Conservation (phyloP, 192 early-diverging fungal species). For the Coemansia sp. region DNA sequence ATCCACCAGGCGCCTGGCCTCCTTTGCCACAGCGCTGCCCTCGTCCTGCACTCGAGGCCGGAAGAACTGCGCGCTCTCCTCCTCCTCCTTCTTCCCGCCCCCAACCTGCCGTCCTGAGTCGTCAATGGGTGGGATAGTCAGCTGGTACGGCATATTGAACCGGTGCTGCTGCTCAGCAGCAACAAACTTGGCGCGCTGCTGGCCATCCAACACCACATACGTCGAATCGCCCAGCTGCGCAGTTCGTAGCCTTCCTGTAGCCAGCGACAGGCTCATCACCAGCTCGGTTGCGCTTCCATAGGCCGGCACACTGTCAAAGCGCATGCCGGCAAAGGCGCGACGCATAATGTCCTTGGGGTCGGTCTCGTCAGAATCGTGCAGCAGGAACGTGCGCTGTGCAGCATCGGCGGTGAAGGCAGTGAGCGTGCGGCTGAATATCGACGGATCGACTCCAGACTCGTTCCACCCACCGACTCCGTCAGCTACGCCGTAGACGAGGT, state of each 20-base stretch:
- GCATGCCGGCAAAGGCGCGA: slow-evolving; percentile 45
- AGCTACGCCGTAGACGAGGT: slow-evolving; percentile 44
- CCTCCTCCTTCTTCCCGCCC: neutral
- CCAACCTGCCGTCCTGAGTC: neutral
- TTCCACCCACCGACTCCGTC: slow-evolving; percentile 56
- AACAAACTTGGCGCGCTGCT: slow-evolving; percentile 25
- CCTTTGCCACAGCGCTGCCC: neutral
- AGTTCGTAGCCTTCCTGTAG: slow-evolving; percentile 20
- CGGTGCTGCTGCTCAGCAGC: slow-evolving; percentile 52
- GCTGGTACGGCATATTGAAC: slow-evolving; percentile 53
- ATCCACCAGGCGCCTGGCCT: slow-evolving; percentile 11
- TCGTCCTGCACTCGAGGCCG: slow-evolving; percentile 17
- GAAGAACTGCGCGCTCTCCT: slow-evolving; percentile 39
- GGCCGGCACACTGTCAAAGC: slow-evolving; percentile 30
- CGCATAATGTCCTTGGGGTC: slow-evolving; percentile 49
- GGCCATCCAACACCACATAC: slow-evolving; percentile 29
- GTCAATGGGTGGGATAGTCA: slow-evolving; percentile 41
- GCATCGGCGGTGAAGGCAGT: slow-evolving; percentile 38
- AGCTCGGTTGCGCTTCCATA: slow-evolving; percentile 47
- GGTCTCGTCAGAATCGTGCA: slow-evolving; percentile 49
- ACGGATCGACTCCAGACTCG: slow-evolving; percentile 50
- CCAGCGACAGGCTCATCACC: slow-evolving; percentile 34
- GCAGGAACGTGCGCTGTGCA: slow-evolving; percentile 24
- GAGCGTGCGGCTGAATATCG: slow-evolving; percentile 46
- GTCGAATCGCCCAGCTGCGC: slow-evolving; percentile 54